Base-by-base conservation (phyloP, 768 basidiomycete genomes). In the Kwoniella heveanensis region DNA sequence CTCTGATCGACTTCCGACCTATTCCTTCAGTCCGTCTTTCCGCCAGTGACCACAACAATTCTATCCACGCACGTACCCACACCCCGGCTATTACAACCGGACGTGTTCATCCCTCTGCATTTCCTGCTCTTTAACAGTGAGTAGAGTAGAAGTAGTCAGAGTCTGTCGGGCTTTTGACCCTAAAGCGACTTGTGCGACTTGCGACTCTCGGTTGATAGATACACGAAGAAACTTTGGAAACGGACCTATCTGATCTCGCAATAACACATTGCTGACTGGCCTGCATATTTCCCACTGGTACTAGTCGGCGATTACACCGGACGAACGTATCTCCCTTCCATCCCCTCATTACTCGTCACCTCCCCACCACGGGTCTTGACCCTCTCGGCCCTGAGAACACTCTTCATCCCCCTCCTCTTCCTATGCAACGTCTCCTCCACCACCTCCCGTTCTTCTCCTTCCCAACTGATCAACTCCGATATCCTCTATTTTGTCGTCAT, bases 361-460 rank as follows among this genome's bases (percentile, higher is more conserved):
- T 87, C 87, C 2, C 84, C 85, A 5, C 83, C 82, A 24, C 84
- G 84, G 32, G 84, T 94, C 39, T 76, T 91, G 17, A 72, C 76
- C 6, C 80, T 91, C 25, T 88, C 91, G 17, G 76, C 89, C 46
- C 78, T 85, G 2, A 87, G 93, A 58, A 89, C 88, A 1, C 72
- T 92, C 32, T 94, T 95, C 81, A 85, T 96, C 52, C 91, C 91
- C 29, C 72, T 93, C 46, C 88, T 95, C 79, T 83, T 95, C n/a
- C 83, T 88, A 80, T 95, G 92, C 83, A 96, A 96, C 74, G 80
- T 94, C 46, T 86, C 87, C 67, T 27, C 85, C 83, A 48, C 69
- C 73, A 39, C 29, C 68, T 27, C 27, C 17, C 36, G 30, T 13
- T 17, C 8, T 8, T 56, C 37, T 27, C 85, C 87, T 8, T 56